Percentiles rank a stretch among this genome's conserved stretches.
Conservation (phyloP, 768 basidiomycete species). For the Boletus huronensis region DNA sequence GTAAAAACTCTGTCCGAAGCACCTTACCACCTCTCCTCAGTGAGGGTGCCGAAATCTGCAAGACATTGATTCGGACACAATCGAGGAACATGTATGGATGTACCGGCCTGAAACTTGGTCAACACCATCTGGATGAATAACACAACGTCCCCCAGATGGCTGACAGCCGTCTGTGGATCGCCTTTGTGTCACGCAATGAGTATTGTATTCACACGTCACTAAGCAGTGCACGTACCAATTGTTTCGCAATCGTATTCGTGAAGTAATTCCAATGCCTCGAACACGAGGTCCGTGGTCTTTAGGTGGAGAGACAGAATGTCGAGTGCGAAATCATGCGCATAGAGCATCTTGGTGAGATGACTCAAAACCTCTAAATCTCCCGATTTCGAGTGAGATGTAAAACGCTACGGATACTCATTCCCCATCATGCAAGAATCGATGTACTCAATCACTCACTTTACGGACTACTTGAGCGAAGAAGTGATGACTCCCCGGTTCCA, state of each 20-base stretch:
- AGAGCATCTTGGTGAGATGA: slow-evolving; percentile 65
- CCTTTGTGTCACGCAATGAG: slow-evolving; percentile 39
- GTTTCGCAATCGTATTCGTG: slow-evolving; percentile 78
- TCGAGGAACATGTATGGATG: background rate
- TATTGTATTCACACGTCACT: background rate
- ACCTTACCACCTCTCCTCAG: slow-evolving; percentile 46
- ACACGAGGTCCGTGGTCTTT: slow-evolving; percentile 61
- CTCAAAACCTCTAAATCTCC: slow-evolving; percentile 69
- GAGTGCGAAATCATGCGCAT: slow-evolving; percentile 52
- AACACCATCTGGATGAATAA: slow-evolving; percentile 66
- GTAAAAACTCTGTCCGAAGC: slow-evolving; percentile 50
- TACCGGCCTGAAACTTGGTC: slow-evolving; percentile 59
- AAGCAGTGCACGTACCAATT: slow-evolving; percentile 52
- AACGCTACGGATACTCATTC: slow-evolving; percentile 44
- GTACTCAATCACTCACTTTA: slow-evolving; percentile 44
- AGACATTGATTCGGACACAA: background rate
- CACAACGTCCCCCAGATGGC: slow-evolving; percentile 75
- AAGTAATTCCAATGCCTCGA: slow-evolving; percentile 56
- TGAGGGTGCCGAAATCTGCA: slow-evolving; percentile 47
- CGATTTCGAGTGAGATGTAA: slow-evolving; percentile 46
- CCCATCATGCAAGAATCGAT: background rate
- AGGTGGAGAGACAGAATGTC: slow-evolving; percentile 70
- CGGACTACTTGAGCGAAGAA: slow-evolving; percentile 53
- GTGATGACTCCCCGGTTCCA: slow-evolving; percentile 55
- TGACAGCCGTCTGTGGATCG: slow-evolving; percentile 80